These are phyloP conservation scores for Pseudocohnilembus persalinus DNA, from an alignment of 169 alveolate genomes.

Conservation along the genomic window DNA sequence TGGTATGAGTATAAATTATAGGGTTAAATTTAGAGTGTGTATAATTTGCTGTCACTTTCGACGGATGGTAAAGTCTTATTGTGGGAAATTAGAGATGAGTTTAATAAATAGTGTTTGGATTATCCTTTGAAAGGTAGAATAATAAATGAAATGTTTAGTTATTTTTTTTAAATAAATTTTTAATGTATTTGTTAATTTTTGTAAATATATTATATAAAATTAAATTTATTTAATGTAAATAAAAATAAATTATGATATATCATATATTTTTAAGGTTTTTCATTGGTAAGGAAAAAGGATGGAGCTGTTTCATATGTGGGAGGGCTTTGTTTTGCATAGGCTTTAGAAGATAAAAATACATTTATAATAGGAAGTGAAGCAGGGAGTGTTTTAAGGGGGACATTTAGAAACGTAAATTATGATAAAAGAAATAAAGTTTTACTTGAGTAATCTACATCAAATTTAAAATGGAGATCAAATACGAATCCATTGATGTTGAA, in stretches of 20 bases:
- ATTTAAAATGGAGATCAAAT: slow-evolving; percentile 57
- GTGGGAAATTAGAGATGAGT: slow-evolving; percentile 50
- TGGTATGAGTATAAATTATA: slow-evolving; percentile 48
- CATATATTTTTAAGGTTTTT: too few relatives aligned
- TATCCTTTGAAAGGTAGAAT: slow-evolving; percentile 58
- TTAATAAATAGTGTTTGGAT: slow-evolving; percentile 4
- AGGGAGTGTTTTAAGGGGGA: slow-evolving; percentile 58
- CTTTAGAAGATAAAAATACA: slow-evolving; percentile 48
- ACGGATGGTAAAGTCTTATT: slow-evolving; percentile 68
- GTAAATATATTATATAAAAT: too few relatives aligned
- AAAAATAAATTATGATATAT: too few relatives aligned
- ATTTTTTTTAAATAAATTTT: too few relatives aligned
- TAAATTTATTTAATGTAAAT: too few relatives aligned
- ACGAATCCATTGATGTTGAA: slow-evolving; percentile 55
- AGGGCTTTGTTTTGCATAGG: slow-evolving; percentile 49
- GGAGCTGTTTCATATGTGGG: slow-evolving; percentile 61
- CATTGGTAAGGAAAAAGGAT: slow-evolving; percentile 61
- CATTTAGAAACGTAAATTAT: slow-evolving; percentile 17
- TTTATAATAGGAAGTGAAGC: slow-evolving; percentile 72
- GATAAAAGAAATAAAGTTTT: slow-evolving; percentile 27
- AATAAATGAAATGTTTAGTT: too few relatives aligned
- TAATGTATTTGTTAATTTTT: too few relatives aligned
- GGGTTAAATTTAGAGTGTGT: background rate
- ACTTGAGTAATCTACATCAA: slow-evolving; percentile 34
- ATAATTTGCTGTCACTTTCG: slow-evolving; percentile 30